Evolutionary conservation across 2,329 filamentous ascomycete species (phyloP).

Genomic region (Ilyonectria sp.): DNA sequence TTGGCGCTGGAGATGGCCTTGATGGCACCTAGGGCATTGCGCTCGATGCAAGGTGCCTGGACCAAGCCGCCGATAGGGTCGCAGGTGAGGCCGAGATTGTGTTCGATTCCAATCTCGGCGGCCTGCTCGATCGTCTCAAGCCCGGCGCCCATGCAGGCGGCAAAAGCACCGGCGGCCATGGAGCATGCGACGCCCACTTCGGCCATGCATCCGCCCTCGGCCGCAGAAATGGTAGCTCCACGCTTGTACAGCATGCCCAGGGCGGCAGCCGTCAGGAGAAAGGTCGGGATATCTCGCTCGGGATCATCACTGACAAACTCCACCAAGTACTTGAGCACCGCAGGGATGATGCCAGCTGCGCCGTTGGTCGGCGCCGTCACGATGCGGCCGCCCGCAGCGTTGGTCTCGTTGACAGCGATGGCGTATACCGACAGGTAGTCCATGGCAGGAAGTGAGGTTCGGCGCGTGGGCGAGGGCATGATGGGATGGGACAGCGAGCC

Average conservation of each 20-base stretch:
- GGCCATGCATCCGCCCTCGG: slow-evolving; percentile 68
- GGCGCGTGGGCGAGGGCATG: slow-evolving; percentile 60
- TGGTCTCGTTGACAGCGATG: slow-evolving; percentile 69
- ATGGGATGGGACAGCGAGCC: slow-evolving; percentile 63
- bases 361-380: slow-evolving; percentile 68
- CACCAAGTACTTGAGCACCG: slow-evolving; percentile 65
- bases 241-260: slow-evolving; percentile 70
- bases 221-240: slow-evolving; percentile 66
- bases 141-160: slow-evolving; percentile 66
- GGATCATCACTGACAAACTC: slow-evolving; percentile 67
- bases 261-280: slow-evolving; percentile 64
- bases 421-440: slow-evolving; percentile 66
- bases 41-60: slow-evolving; percentile 67
- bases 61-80: slow-evolving; percentile 66
- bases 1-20: slow-evolving; percentile 68
- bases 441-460: slow-evolving; percentile 65
- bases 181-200: slow-evolving; percentile 67
- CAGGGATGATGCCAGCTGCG: slow-evolving; percentile 66
- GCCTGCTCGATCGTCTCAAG: slow-evolving; percentile 67
- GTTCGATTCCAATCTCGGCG: slow-evolving; percentile 67
- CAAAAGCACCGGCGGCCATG: slow-evolving; percentile 67
- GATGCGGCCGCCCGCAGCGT: slow-evolving; percentile 65
- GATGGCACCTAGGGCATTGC: slow-evolving; percentile 65
- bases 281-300: slow-evolving; percentile 64
- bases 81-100: slow-evolving; percentile 66